These are phyloP conservation scores for Sphaerobolus stellatus DNA, from an alignment of 1,284 basidiomycete genomes.

Conservation along the genomic window DNA sequence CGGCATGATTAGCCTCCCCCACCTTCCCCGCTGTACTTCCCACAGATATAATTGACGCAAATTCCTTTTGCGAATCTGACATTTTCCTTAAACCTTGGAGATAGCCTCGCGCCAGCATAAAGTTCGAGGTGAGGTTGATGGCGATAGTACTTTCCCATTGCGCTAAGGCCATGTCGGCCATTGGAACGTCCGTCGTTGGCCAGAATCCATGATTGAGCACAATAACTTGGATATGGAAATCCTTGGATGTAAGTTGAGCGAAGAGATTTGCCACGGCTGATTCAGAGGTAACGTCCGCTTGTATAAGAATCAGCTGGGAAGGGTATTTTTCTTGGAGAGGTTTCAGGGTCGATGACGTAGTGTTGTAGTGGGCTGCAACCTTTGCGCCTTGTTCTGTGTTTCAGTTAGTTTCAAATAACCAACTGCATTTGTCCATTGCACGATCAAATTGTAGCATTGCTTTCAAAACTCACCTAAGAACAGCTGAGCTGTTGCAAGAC, in stretches of 20 bases:
- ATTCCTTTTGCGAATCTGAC: slow-evolving; percentile 42
- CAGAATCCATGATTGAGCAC: slow-evolving; percentile 69
- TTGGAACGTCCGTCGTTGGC: slow-evolving; percentile 43
- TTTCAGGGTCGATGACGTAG: slow-evolving; percentile 46
- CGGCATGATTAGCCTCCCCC: slow-evolving; percentile 66
- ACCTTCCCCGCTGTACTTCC: slow-evolving; percentile 74
- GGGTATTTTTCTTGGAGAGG: slow-evolving; percentile 40
- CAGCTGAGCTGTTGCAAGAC: slow-evolving; percentile 52
- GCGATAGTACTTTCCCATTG: slow-evolving; percentile 66
- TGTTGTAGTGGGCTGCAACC: slow-evolving; percentile 74
- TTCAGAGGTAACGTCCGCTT: slow-evolving; percentile 62
- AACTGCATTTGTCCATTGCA: too few species aligned
- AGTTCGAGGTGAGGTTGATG: slow-evolving; percentile 67
- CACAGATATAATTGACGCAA: slow-evolving; percentile 61
- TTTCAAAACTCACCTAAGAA: slow-evolving; percentile 46
- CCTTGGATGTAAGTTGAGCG: slow-evolving; percentile 16
- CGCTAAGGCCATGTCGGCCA: slow-evolving; percentile 60
- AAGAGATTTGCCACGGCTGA: slow-evolving; percentile 47
- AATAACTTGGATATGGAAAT: slow-evolving; percentile 47
- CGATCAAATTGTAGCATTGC: slow-evolving; percentile 13
- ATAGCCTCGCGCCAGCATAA: slow-evolving; percentile 65
- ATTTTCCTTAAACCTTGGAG: slow-evolving; percentile 48
- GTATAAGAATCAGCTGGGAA: slow-evolving; percentile 40
- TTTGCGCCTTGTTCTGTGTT: slow-evolving; percentile 63
- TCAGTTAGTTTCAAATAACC: background rate